Evolutionary conservation across 1,139 yeast genomes (phyloP).

Genomic region (Lodderomyces orthopsilosis): DNA sequence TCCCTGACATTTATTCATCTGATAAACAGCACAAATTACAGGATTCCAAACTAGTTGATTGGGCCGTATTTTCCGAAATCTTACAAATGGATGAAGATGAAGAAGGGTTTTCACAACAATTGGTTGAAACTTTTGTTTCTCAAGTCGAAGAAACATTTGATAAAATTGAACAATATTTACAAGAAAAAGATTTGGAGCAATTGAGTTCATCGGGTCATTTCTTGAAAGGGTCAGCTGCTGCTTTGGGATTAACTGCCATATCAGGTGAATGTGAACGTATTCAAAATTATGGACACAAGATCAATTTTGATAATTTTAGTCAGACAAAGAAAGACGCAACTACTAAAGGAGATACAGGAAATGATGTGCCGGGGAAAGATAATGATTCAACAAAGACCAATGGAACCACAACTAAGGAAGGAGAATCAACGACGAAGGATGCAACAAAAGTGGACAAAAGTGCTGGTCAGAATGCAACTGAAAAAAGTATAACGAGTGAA

Average conservation of each 20-base stretch:
- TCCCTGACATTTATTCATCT: slow-evolving; percentile 19
- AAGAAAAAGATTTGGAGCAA: slow-evolving; percentile 48
- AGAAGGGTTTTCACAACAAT: slow-evolving; percentile 76
- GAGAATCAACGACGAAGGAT: slow-evolving; percentile 7
- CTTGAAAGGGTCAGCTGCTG: slow-evolving; percentile 93
- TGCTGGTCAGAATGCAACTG: slow-evolving; percentile 3
- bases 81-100: slow-evolving; percentile 93
- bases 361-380: slow-evolving; percentile 16
- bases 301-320: slow-evolving; percentile 43
- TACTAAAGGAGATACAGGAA: slow-evolving; percentile 2
- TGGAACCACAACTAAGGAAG: background rate
- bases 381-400: background rate
- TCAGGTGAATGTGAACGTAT: slow-evolving; percentile 89
- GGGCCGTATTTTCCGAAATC: slow-evolving; percentile 85
- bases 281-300: slow-evolving; percentile 77
- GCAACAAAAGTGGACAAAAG: slow-evolving; percentile 7
- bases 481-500: slow-evolving; percentile 6
- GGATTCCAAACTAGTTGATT: slow-evolving; percentile 70
- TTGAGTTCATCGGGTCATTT: slow-evolving; percentile 85
- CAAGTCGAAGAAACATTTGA: slow-evolving; percentile 82
- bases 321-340: slow-evolving; percentile 1
- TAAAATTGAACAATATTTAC: slow-evolving; percentile 62
- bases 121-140: slow-evolving; percentile 80
- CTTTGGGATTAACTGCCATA: slow-evolving; percentile 79
- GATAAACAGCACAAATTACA: slow-evolving; percentile 37